These are phyloP conservation scores for Massarina eburnea DNA, from an alignment of 2,329 filamentous ascomycete genomes.

Conservation along the genomic window DNA sequence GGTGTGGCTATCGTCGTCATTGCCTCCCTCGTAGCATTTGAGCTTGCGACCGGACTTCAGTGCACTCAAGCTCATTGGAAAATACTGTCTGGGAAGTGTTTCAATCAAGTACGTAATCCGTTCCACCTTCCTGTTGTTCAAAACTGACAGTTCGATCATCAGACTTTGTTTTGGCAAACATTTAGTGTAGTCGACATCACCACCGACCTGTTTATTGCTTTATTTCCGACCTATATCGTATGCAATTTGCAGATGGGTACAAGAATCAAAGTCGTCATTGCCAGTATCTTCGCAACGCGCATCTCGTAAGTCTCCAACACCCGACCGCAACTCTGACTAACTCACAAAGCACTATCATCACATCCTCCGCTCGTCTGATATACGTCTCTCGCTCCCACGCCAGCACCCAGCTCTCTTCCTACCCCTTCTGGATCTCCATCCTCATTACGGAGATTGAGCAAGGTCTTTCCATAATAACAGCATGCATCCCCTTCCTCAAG, in stretches of 20 bases:
- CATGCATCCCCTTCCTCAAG: constrained; percentile 8
- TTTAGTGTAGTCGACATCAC: constrained; percentile 4
- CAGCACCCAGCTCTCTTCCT: background rate
- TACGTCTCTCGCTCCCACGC: background rate
- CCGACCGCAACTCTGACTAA: background rate
- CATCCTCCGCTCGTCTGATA: background rate
- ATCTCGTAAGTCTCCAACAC: background rate
- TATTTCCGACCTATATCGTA: constrained; percentile 6
- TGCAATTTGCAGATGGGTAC: constrained; percentile 4
- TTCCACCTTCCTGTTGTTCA: background rate
- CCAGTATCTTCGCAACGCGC: constrained; percentile 4
- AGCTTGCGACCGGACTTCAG: constrained; percentile 2
- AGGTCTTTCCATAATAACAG: constrained; percentile 5
- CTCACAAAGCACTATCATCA: constrained; percentile 1
- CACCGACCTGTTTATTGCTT: constrained; percentile 5
- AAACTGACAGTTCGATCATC: background rate
- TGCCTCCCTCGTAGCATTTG: background rate
- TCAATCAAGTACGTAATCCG: constrained; percentile 1
- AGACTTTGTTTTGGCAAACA: constrained; percentile 5
- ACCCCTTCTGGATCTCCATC: constrained; percentile 3
- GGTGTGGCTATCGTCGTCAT: background rate
- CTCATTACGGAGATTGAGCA: constrained; percentile 2
- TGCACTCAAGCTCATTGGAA: background rate
- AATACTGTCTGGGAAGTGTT: constrained; percentile 1
- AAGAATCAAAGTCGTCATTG: constrained; percentile 5